Percentiles rank a stretch among this genome's conserved stretches.
Evolutionary conservation across 1,139 yeast genomes (phyloP).

Genomic region (Geotrichum bryndzae): DNA sequence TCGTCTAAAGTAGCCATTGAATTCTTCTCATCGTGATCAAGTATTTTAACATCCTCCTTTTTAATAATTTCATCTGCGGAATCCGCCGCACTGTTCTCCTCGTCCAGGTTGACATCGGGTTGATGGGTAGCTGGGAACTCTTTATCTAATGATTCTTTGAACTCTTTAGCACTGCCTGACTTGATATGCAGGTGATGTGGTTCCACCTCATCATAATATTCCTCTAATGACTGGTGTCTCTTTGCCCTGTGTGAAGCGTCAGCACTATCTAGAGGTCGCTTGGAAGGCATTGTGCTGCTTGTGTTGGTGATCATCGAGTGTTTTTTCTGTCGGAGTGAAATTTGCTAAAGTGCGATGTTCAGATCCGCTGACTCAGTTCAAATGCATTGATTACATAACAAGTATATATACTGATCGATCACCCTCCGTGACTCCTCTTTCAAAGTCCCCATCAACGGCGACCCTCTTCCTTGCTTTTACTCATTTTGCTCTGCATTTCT

Average conservation of each 20-base stretch:
- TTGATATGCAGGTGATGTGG: conserved; percentile 5
- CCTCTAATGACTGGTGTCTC: conserved; percentile 6
- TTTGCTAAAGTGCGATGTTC: neutral
- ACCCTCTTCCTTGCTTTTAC: neutral
- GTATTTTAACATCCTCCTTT: neutral
- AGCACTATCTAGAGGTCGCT: neutral
- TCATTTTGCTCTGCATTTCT: neutral
- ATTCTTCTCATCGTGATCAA: neutral
- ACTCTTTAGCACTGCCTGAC: neutral
- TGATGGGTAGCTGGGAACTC: conserved; percentile 1
- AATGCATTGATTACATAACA: neutral
- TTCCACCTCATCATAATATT: neutral
- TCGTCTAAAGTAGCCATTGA: neutral
- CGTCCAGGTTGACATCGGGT: neutral
- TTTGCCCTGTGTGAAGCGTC: neutral
- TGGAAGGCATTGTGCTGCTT: conserved; percentile 1
- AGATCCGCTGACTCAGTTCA: neutral
- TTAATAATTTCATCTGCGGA: neutral
- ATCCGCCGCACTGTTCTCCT: neutral
- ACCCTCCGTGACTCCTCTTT: neutral
- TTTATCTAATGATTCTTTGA: neutral
- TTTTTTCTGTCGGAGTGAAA: neutral
- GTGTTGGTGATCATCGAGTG: neutral
- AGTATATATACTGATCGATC: neutral
- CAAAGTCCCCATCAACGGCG: neutral